phyloP scores from a whole-genome alignment of 1,139 yeast genomes.

The Scheffersomyces parashehatae region DNA sequence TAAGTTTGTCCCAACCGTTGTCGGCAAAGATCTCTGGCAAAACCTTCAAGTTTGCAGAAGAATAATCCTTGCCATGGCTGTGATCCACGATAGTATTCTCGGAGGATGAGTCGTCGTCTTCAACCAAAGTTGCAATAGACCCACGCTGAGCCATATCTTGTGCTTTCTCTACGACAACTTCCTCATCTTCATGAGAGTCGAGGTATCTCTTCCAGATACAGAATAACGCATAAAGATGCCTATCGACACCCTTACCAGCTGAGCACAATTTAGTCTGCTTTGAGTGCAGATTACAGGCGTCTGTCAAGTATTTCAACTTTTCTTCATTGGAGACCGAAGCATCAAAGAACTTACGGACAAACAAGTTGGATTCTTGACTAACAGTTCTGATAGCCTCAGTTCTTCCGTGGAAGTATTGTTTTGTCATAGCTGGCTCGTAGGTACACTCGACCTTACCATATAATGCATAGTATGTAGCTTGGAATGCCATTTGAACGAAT shows the following conservation, averaged over 20 bases:
- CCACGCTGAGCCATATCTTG: conserved; percentile 12
- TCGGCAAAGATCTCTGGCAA: conserved; percentile 66
- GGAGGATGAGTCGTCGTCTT: conserved; percentile 18
- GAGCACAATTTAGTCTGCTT: conserved; percentile 69
- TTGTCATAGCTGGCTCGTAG: conserved; percentile 96
- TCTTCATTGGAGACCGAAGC: conserved; percentile 57
- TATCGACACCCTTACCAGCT: conserved; percentile 82
- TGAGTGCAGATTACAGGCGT: conserved; percentile 73
- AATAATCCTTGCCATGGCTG: conserved; percentile 12
- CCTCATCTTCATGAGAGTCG: conserved; percentile 25
- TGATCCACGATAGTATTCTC: conserved; percentile 21
- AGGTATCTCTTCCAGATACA: conserved; percentile 85
- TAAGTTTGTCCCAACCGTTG: conserved; percentile 65
- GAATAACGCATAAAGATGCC: conserved; percentile 84
- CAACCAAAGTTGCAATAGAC: conserved; percentile 16
- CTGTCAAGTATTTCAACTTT: conserved; percentile 60
- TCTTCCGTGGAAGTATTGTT: conserved; percentile 81
- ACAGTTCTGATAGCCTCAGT: conserved; percentile 91
- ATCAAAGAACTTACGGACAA: conserved; percentile 85
- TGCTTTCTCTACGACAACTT: conserved; percentile 9
- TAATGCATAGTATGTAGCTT: conserved; percentile 86
- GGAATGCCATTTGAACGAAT: conserved; percentile 91
- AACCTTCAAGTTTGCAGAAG: conserved; percentile 19
- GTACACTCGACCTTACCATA: conserved; percentile 94
- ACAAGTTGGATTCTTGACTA: conserved; percentile 73